A percentile compares a stretch with the other conserved stretches of the same genome.
These are phyloP conservation scores for Fraxinus quadrangulata DNA, from an alignment of 257 asterid genomes.

Conservation along the genomic window DNA sequence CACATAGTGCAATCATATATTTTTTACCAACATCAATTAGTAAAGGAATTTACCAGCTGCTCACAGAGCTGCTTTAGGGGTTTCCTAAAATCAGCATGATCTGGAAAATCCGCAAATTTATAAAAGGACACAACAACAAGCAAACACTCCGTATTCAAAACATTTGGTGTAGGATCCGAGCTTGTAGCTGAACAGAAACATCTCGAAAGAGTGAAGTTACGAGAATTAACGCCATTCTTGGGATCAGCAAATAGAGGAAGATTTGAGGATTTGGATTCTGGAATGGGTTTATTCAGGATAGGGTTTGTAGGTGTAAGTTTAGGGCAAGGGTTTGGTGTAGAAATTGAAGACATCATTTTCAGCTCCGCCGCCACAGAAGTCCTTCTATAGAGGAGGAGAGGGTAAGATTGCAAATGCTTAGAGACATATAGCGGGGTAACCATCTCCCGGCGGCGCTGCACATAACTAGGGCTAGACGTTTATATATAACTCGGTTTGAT, in stretches of 20 bases:
- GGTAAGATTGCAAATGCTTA: conserved; percentile 41
- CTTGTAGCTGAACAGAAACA: conserved; percentile 33
- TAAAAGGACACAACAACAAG: conserved; percentile 85
- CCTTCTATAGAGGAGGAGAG: conserved; percentile 38
- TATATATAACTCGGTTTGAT: too few species aligned
- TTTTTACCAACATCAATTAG: neutral
- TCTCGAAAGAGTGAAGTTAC: conserved; percentile 23
- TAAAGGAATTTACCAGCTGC: conserved; percentile 54
- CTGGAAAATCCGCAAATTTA: conserved; percentile 78
- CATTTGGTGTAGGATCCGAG: conserved; percentile 20
- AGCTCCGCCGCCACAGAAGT: conserved; percentile 40
- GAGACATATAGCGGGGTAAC: conserved; percentile 23
- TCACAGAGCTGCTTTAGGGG: conserved; percentile 80
- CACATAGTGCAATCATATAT: neutral
- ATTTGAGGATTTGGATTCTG: conserved; percentile 29
- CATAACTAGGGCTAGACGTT: neutral
- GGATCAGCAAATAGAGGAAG: conserved; percentile 42
- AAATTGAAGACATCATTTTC: conserved; percentile 35
- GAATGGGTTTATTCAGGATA: conserved; percentile 36
- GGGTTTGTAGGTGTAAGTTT: conserved; percentile 19
- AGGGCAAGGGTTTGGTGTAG: conserved; percentile 41
- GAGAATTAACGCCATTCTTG: conserved; percentile 36
- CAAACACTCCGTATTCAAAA: conserved; percentile 30
- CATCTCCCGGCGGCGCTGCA: neutral
- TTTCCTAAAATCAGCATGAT: conserved; percentile 68